phyloP scores from a whole-genome alignment of 2,329 filamentous ascomycete genomes.

The Talaromyces piceae region DNA sequence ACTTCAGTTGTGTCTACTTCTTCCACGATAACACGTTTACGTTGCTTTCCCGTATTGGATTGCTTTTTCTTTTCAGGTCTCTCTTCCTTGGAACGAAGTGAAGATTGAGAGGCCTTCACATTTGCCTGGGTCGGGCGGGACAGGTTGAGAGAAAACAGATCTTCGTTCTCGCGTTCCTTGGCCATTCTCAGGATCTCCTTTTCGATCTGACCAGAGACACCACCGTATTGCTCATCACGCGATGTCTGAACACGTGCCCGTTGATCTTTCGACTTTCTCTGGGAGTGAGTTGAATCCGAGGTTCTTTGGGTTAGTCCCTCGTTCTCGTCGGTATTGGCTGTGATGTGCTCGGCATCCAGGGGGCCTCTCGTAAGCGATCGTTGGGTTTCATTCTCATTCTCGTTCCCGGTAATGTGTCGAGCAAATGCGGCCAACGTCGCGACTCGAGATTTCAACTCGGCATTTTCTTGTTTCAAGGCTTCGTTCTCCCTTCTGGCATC shows the following conservation, averaged over 20 bases:
- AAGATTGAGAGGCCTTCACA: constrained; percentile 16
- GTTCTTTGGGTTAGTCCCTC: constrained; percentile 25
- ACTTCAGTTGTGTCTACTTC: constrained; percentile 25
- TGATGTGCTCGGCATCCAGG: constrained; percentile 17
- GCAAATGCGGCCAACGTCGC: constrained; percentile 17
- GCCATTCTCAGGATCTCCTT: constrained; percentile 30
- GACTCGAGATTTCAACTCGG: constrained; percentile 31
- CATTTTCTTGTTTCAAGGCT: constrained; percentile 29
- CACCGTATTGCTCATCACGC: constrained; percentile 14
- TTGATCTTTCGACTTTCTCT: constrained; percentile 16
- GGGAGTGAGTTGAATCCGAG: constrained; percentile 19
- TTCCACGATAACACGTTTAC: constrained; percentile 32
- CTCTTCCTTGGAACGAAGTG: constrained; percentile 9
- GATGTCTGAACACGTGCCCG: constrained; percentile 19
- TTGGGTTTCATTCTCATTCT: constrained; percentile 21
- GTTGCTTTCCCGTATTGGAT: constrained; percentile 32
- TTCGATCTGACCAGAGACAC: constrained; percentile 28
- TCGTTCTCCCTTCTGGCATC: constrained; percentile 37
- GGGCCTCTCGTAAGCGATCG: constrained; percentile 5
- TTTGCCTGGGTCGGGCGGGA: constrained; percentile 18
- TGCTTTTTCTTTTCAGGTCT: constrained; percentile 21
- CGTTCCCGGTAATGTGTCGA: constrained; percentile 17
- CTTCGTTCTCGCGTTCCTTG: constrained; percentile 31
- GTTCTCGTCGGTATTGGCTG: constrained; percentile 20
- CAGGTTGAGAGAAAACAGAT: constrained; percentile 29